Base-by-base conservation (phyloP, 768 basidiomycete species). In the Lyophyllum decastes region DNA sequence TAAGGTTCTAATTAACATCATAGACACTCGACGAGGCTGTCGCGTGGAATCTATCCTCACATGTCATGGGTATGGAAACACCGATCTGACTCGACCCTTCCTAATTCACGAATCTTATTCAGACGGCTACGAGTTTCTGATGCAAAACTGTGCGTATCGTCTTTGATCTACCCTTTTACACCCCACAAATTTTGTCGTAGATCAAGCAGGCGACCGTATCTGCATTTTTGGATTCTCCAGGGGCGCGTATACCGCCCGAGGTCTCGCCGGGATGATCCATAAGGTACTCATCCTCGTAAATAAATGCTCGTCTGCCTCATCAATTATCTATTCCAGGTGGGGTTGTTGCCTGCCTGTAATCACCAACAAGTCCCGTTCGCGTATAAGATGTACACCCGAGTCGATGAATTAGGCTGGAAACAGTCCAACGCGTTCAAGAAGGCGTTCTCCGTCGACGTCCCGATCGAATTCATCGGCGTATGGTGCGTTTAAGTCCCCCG, bases 71-170 rank as follows among this genome's bases (percentile, higher is more conserved):
- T 76, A 60, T 25, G 34, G 9, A 19, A 46, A 9, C 19, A 7
- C 33, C 25, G 4, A 6, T 11, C 52, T 24, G 10, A 12, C n/a
- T 44, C 6, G 24, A 17, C 25, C 33, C 2, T 6, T 7, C 50
- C 22, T 38, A 10, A 14, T 14, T 38, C 49, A 12, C 26, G 12
- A 41, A 12, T 44, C 17, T 3, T 46, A 4, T 10, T 12, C 7
- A 80, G 82, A 73, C n/a, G 84, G 84, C 2, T 85, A 85, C 52
- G 76, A 79, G 58, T 86, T 84, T 60, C 67, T 86, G 30, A 85
- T 85, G 83, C 78, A 84, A 54, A 82, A 83, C 59, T 85, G 81
- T 80, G 62, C 25, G 16, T 12, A 40, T 35, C 41, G 7, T 27
- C 21, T 41, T 19, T 5, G 10, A 38, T n/a, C n/a, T n/a, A n/a